Percentiles rank a stretch among this genome's conserved stretches.
phyloP scores from a whole-genome alignment of 192 early-diverging fungal genomes.

The Coemansia interrupta region DNA sequence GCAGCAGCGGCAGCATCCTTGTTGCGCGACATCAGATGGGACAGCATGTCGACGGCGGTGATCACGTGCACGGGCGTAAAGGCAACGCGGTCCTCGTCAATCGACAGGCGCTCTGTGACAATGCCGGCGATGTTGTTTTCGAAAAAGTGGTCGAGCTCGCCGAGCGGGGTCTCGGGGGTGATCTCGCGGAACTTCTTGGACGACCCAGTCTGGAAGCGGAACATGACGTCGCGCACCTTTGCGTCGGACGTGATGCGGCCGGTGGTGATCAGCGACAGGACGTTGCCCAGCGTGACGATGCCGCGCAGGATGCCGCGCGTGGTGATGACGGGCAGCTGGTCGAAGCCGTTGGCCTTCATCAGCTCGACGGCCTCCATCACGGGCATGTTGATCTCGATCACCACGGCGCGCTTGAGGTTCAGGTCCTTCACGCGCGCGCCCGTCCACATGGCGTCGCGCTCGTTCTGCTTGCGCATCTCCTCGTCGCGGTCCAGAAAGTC shows the following conservation, averaged over 20 bases:
- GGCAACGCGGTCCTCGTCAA: slow-evolving; percentile 56
- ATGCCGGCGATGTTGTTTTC: slow-evolving; percentile 87
- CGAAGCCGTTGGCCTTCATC: slow-evolving; percentile 86
- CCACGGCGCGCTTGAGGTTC: slow-evolving; percentile 78
- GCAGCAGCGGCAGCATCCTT: no score
- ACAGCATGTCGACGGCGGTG: slow-evolving; percentile 91
- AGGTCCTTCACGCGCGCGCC: slow-evolving; percentile 83
- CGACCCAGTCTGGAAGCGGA: slow-evolving; percentile 64
- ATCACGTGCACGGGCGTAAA: slow-evolving; percentile 73
- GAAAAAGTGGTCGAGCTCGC: slow-evolving; percentile 82
- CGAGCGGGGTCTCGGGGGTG: slow-evolving; percentile 79
- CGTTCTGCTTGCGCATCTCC: slow-evolving; percentile 57
- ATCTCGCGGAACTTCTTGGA: slow-evolving; percentile 81
- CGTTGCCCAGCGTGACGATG: slow-evolving; percentile 83
- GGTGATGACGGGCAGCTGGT: slow-evolving; percentile 90
- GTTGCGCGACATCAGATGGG: slow-evolving; percentile 65
- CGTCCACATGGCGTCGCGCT: slow-evolving; percentile 69
- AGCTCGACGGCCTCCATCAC: slow-evolving; percentile 79
- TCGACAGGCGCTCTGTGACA: slow-evolving; percentile 71
- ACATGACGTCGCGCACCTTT: slow-evolving; percentile 73
- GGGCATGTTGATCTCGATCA: slow-evolving; percentile 71
- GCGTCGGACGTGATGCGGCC: slow-evolving; percentile 65
- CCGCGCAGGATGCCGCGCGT: slow-evolving; percentile 67
- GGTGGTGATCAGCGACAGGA: slow-evolving; percentile 75
- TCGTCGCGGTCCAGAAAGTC: slow-evolving; percentile 79